Base-by-base conservation (phyloP, 768 basidiomycete species). In the Lanmaoa rubissima region DNA sequence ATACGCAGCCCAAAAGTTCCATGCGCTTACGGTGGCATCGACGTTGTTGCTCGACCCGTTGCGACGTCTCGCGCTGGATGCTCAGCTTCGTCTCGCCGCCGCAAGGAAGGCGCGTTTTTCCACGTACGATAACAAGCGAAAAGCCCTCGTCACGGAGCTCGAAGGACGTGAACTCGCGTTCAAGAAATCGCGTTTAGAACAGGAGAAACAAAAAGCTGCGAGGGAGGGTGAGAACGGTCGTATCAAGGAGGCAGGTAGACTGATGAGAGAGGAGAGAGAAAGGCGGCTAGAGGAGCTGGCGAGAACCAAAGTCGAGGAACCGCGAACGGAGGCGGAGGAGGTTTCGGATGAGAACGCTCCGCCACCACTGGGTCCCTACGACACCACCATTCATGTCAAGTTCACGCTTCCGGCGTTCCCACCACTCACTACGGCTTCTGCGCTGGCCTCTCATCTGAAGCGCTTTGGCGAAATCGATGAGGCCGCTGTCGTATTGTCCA, bases 1-100 rank as follows among this genome's bases (percentile, higher is more conserved):
- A 46, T 26, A 45, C 32, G 31, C 55, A 84, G 88, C 88, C 2
- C 80, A 85, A 54, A 88, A 90, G 67, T 93, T 94, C 65, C 91
- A 94, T 67, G 89, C 89, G 54, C 81, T 94, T 48, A 92, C 87
- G 53, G 83, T 84, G 57, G 89, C 91, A 0, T 88, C 90, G 63
- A 86, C 92, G 68, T 77, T 92, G 2, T 76, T 94, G 6, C 85
- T 92, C 54, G 92, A 93, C 63, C 91, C 91, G 5, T 72, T 90
- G 34, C 83, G 87, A 38, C 83, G 89, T 19, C 77, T 92, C 41
- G 90, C 88, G 0, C 76, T 94, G 52, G 90, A 94, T 65, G 88
- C 90, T 2, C 89, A 88, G 65, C 72, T 88, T n/a, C 85, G 87
- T 41, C 70, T 87, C 2, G 84, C 86, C 55, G 79, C 82, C 40